Conservation (phyloP, 371 early-diverging fungal genomes). For the Mortierella sp. region DNA sequence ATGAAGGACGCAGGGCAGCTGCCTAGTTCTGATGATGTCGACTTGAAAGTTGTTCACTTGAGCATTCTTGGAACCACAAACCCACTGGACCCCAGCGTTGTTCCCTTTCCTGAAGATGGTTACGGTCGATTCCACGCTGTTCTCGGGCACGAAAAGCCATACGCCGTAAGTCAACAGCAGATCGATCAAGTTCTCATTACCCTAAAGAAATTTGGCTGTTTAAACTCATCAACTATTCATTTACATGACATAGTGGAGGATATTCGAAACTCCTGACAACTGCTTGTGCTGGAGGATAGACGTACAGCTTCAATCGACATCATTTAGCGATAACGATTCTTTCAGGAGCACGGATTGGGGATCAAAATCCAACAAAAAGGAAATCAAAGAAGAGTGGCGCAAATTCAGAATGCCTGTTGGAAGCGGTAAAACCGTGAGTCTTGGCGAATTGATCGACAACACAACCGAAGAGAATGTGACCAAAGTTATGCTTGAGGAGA, state of each 20-base stretch:
- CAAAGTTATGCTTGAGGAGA: slow-evolving; percentile 31
- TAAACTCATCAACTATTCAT: neutral
- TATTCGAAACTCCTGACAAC: neutral
- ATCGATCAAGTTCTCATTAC: neutral
- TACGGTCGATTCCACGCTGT: neutral
- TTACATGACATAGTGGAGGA: neutral
- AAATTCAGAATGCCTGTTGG: neutral
- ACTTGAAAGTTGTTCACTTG: slow-evolving; percentile 1
- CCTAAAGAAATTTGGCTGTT: too few species aligned
- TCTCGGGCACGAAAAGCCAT: neutral
- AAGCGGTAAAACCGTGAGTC: neutral
- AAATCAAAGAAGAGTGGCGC: neutral
- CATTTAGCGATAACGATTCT: neutral
- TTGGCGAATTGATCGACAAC: slow-evolving; percentile 8
- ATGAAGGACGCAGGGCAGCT: slow-evolving; percentile 2
- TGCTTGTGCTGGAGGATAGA: neutral
- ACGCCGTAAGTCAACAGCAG: neutral
- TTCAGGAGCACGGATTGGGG: neutral
- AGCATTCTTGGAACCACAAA: slow-evolving; percentile 12
- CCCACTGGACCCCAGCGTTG: neutral
- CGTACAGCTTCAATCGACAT: neutral
- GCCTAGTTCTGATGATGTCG: slow-evolving; percentile 11
- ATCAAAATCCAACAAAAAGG: neutral
- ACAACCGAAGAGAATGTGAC: slow-evolving; percentile 13
- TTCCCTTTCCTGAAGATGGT: slow-evolving; percentile 5